These are phyloP conservation scores for Bipolaris cookei DNA, from an alignment of 2,329 filamentous ascomycete species.

Conservation along the genomic window DNA sequence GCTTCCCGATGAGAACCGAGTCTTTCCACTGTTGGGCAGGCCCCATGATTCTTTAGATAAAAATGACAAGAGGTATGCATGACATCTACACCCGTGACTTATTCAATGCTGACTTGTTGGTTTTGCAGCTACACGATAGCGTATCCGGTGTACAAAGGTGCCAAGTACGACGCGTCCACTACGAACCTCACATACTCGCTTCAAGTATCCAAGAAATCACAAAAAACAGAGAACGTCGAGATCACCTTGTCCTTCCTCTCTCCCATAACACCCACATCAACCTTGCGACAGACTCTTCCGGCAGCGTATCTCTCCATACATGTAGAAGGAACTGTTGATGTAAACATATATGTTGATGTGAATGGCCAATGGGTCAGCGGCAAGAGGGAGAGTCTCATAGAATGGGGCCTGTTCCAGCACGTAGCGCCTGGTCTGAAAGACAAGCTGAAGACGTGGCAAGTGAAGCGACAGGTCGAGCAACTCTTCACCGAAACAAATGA, in stretches of 20 bases:
- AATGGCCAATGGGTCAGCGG: slow-evolving; percentile 80
- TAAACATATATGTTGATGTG: slow-evolving; percentile 57
- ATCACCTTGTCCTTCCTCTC: slow-evolving; percentile 73
- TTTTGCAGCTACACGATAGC: slow-evolving; percentile 60
- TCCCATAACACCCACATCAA: slow-evolving; percentile 81
- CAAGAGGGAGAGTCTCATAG: slow-evolving; percentile 69
- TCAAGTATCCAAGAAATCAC: slow-evolving; percentile 50
- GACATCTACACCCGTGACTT: neutral
- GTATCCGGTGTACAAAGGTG: slow-evolving; percentile 65
- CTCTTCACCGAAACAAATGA: slow-evolving; percentile 76
- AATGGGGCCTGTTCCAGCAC: slow-evolving; percentile 67
- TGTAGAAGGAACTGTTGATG: slow-evolving; percentile 67
- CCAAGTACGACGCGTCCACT: slow-evolving; percentile 71
- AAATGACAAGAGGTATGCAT: slow-evolving; percentile 49
- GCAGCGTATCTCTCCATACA: slow-evolving; percentile 77
- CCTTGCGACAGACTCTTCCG: slow-evolving; percentile 79
- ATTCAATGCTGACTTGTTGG: slow-evolving; percentile 1
- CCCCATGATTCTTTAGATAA: slow-evolving; percentile 66
- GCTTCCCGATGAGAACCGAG: slow-evolving; percentile 63
- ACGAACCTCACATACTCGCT: slow-evolving; percentile 72
- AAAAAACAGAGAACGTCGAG: slow-evolving; percentile 54
- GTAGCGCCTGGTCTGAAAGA: slow-evolving; percentile 47
- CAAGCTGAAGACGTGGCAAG: slow-evolving; percentile 69
- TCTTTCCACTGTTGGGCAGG: slow-evolving; percentile 70
- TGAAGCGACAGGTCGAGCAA: slow-evolving; percentile 66